Evolutionary conservation across 2,329 filamentous ascomycete genomes (phyloP).

Genomic region (Lomentospora prolificans): DNA sequence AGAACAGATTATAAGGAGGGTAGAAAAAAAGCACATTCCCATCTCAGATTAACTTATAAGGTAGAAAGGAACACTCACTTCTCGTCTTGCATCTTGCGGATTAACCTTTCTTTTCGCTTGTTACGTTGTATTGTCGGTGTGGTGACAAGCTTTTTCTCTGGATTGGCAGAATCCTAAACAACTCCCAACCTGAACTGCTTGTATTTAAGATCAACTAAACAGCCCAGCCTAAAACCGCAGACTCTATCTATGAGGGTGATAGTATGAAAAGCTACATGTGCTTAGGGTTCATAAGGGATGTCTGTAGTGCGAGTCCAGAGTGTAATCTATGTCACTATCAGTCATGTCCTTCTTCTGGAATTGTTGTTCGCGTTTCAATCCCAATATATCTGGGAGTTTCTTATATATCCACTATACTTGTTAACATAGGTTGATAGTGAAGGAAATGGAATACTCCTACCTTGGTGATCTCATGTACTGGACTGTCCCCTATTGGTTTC

Average conservation of each 20-base stretch:
- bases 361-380: neutral
- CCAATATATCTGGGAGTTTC: neutral
- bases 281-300: neutral
- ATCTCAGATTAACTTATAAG: neutral
- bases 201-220: neutral
- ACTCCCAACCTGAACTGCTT: neutral
- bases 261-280: neutral
- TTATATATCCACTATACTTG: neutral
- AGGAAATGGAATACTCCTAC: neutral
- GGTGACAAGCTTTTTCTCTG: neutral
- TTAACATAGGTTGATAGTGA: neutral
- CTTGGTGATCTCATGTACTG: constrained; percentile 7
- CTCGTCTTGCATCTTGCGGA: neutral
- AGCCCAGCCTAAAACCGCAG: neutral
- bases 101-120: neutral
- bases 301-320: neutral
- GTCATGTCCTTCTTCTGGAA: neutral
- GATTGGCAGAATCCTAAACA: neutral
- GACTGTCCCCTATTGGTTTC: constrained; percentile 2
- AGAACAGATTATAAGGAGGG: neutral
- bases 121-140: neutral
- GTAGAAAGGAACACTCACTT: neutral
- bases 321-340: neutral
- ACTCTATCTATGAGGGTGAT: neutral
- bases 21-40: neutral